Conservation (phyloP, 805 yeast genomes). For the Metschnikowia lochheadii region DNA sequence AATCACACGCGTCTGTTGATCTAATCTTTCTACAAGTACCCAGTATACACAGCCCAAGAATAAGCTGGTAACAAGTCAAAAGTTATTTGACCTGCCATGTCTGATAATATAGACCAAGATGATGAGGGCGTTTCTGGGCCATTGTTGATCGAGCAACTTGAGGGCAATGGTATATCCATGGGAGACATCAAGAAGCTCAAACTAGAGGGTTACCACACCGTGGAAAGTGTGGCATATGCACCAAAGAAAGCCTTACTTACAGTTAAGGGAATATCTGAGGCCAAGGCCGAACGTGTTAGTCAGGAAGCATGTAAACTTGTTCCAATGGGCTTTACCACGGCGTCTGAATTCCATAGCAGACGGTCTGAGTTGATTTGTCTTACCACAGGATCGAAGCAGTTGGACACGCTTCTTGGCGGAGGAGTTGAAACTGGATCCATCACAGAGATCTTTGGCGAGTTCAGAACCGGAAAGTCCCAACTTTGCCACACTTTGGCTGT, state of each 20-base stretch:
- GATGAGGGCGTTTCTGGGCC: conserved; percentile 59
- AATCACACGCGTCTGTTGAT: conserved; percentile 1
- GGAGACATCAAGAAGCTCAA: conserved; percentile 75
- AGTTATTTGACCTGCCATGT: conserved; percentile 4
- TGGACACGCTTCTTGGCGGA: conserved; percentile 91
- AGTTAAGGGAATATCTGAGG: conserved; percentile 92
- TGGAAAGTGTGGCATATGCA: conserved; percentile 88
- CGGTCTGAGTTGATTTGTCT: conserved; percentile 87
- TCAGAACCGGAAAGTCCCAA: conserved; percentile 96
- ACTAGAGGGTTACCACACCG: conserved; percentile 84
- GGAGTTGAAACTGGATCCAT: conserved; percentile 97
- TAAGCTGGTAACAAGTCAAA: not conserved
- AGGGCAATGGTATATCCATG: conserved; percentile 83
- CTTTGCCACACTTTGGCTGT: conserved; percentile 95
- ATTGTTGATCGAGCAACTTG: conserved; percentile 47
- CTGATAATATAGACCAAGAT: conserved; percentile 24
- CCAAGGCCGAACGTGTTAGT: conserved; percentile 83
- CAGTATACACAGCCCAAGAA: not conserved
- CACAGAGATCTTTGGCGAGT: conserved; percentile 95
- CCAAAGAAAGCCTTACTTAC: conserved; percentile 73
- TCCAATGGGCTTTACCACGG: conserved; percentile 96
- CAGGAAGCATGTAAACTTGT: conserved; percentile 82
- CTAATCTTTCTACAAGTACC: not conserved
- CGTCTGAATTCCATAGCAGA: conserved; percentile 87
- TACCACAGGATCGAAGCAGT: conserved; percentile 92